Base-by-base conservation (phyloP, 2,329 filamentous ascomycete species). In the Cladosporium sp. region DNA sequence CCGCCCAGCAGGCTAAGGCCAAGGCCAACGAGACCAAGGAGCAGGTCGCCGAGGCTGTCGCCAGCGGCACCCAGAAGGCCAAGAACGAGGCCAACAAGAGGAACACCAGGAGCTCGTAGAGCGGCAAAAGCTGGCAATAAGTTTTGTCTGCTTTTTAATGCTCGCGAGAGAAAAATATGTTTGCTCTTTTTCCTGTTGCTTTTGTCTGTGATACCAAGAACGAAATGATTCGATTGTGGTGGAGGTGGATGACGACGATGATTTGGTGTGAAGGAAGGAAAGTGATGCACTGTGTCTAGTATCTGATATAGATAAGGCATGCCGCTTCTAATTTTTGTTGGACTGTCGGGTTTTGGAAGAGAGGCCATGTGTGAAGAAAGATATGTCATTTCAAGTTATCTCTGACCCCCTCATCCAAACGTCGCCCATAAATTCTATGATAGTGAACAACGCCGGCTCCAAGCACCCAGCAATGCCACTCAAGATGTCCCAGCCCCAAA, bases 1-100 rank as follows among this genome's bases (percentile, higher is more conserved):
- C 90, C 72, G 88, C 90, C n/a, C 83, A 90, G 74, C 86, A 89
- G 77, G 88, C 85, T 75, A 92, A 96, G 88, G 88, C 91, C 80
- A 84, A 86, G 61, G 91, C 88, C 18, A 77, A 79, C 59, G 81
- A 84, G 71, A 81, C 80, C 67, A 88, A 92, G 86, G 87, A 86
- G 73, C 89, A 94, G 84, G 88, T 87, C 60, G 88, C 88, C 73
- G 89, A 86, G 73, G 85, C 85, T 63, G 82, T 85, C 66, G 81
- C 83, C 67, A 84, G 83, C 65, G 85, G 85, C 59, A 81, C 91
- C 54, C 89, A 89, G 73, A 93, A 95, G 84, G 89, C 87, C 71
- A 92, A 96, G 88, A 80, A 83, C 62, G 86, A 87, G 75, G 82
- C 84, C 62, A 88, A 86, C 79, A 89, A 89, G 84, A 82, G 86